Conservation (phyloP, 805 yeast genomes). For the Hanseniaspora taiwanica region DNA sequence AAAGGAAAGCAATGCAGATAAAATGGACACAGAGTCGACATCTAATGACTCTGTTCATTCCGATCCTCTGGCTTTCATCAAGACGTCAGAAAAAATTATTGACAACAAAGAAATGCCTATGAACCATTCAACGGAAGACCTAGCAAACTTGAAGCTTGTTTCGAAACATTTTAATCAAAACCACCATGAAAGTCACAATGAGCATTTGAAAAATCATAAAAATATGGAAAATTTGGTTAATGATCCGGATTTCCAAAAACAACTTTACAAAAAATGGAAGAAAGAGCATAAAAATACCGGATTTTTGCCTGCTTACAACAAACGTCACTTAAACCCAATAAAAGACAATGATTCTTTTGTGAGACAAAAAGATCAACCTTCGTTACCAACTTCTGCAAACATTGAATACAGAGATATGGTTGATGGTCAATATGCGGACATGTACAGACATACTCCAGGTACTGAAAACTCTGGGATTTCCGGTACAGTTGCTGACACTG, state of each 20-base stretch:
- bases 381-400: not conserved
- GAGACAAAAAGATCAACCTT: not conserved
- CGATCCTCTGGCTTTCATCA: too few relatives aligned
- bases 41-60: too few relatives aligned
- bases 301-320: slow-evolving; percentile 1
- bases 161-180: too few relatives aligned
- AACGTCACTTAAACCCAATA: not conserved
- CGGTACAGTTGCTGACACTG: slow-evolving; percentile 3
- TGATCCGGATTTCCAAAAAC: slow-evolving; percentile 9
- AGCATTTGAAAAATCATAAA: not conserved
- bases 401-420: not conserved
- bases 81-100: too few relatives aligned
- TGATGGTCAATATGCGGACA: not conserved
- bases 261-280: slow-evolving; percentile 6
- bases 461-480: not conserved
- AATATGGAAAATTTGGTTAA: slow-evolving; percentile 3
- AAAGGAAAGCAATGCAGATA: too few relatives aligned
- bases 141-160: too few relatives aligned
- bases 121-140: too few relatives aligned
- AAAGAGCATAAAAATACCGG: not conserved
- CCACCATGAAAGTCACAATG: too few relatives aligned
- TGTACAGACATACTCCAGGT: not conserved
- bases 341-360: not conserved
- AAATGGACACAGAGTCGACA: too few relatives aligned
- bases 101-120: too few relatives aligned